Evolutionary conservation across 139 green algal genomes (phyloP).

Genomic region (Gonium pectorale): DNA sequence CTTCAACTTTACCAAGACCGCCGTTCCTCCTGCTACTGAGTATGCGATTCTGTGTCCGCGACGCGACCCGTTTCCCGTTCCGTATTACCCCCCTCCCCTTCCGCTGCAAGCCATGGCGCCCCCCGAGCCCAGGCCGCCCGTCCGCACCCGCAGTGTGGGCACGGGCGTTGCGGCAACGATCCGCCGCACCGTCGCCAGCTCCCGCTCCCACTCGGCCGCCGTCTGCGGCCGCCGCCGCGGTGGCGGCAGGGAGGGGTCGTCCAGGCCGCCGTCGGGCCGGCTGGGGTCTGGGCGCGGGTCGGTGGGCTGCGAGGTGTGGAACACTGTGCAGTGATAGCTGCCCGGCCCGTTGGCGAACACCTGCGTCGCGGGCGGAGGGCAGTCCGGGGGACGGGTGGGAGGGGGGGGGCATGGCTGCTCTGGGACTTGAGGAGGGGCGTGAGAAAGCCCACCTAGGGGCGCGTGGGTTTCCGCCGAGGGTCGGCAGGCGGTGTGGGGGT

Average conservation of each 20-base stretch:
- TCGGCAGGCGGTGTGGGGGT: no score
- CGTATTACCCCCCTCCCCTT: no score
- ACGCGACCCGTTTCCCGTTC: no score
- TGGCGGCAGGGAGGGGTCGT: neutral
- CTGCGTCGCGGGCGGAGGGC: no score
- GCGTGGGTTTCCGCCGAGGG: no score
- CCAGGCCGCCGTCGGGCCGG: slow-evolving; percentile 30
- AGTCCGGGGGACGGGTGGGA: no score
- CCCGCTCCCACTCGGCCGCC: neutral
- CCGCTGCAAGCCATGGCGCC: neutral
- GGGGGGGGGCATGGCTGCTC: no score
- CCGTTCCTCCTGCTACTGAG: no score
- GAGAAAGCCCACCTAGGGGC: no score
- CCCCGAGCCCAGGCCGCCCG: neutral
- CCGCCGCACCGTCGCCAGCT: slow-evolving; percentile 3
- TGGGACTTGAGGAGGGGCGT: no score
- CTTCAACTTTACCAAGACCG: no score
- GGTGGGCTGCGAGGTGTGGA: slow-evolving; percentile 55
- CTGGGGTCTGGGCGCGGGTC: slow-evolving; percentile 47
- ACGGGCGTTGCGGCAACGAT: slow-evolving; percentile 30
- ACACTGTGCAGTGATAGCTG: slow-evolving; percentile 52
- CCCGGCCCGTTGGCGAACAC: slow-evolving; percentile 47
- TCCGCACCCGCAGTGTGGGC: slow-evolving; percentile 39
- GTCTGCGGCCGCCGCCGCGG: neutral
- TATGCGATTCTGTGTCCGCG: no score